Conservation (phyloP, 148 eudicot genomes). For the Linanthus parryae region DNA sequence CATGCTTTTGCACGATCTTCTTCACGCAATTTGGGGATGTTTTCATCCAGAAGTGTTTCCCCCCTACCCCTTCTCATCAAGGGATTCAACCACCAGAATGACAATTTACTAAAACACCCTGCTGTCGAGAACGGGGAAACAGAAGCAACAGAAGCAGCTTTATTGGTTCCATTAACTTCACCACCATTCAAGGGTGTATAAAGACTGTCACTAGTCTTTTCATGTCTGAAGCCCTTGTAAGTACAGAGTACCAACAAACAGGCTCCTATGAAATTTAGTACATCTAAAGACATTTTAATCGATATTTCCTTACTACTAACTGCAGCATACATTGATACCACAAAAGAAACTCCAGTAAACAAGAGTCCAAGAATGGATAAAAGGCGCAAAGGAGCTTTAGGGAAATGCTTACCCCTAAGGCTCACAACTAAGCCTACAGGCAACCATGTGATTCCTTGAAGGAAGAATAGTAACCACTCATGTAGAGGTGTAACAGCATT, state of each 20-base stretch:
- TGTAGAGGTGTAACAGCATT: conserved; percentile 41
- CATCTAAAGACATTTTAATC: conserved; percentile 46
- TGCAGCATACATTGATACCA: conserved; percentile 31
- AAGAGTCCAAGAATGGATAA: conserved; percentile 44
- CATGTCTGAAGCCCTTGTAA: conserved; percentile 41
- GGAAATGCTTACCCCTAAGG: conserved; percentile 29
- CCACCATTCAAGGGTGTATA: conserved; percentile 50
- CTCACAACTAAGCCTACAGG: conserved; percentile 37
- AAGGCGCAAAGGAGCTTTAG: conserved; percentile 24
- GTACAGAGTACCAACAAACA: conserved; percentile 52
- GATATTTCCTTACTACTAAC: conserved; percentile 29
- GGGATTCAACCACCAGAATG: conserved; percentile 88
- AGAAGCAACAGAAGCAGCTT: conserved; percentile 21
- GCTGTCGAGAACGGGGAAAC: conserved; percentile 55
- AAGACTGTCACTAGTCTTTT: conserved; percentile 25
- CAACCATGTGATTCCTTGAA: conserved; percentile 61
- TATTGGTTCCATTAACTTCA: conserved; percentile 21
- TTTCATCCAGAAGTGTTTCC: conserved; percentile 57
- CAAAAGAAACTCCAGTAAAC: conserved; percentile 25
- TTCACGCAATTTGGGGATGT: conserved; percentile 52
- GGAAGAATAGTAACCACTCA: conserved; percentile 40
- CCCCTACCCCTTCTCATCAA: conserved; percentile 68
- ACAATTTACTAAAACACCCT: conserved; percentile 47
- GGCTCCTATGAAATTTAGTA: conserved; percentile 54
- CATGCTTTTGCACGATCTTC: conserved; percentile 65